Base-by-base conservation (phyloP, 495 filamentous ascomycete genomes). In the Lepraria neglecta region DNA sequence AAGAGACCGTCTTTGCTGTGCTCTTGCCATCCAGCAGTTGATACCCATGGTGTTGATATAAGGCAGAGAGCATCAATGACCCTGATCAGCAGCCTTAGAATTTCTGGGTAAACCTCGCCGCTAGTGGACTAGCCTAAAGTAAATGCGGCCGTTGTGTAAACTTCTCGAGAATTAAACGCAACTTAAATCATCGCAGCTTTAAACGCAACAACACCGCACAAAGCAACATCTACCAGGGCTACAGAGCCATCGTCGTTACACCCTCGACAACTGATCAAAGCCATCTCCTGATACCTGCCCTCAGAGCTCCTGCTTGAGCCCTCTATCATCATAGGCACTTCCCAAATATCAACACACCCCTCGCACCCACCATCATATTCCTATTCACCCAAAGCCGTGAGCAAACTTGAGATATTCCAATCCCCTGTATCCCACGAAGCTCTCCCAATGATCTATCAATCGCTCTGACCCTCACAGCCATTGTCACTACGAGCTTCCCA, bases 101-200 rank as follows among this genome's bases (percentile, higher is more conserved):
- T n/a, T n/a, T 35, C 17, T 4, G 17, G 35, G 51, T 15, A 54
- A 35, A 54, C 51, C 30, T 54, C 35, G 33, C 35, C 51, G 51
- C 51, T 54, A 54, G 51, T 54, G 51, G n/a, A 33, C 9, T 54
- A 54, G 51, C 31, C 9, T 30, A 30, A 33, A 54, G 31, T 12
- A 35, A 54, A 54, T 15, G n/a, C 35, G 51, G 51, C 51, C 51
- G 51, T 54, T 33, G 51, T 54, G 51, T 54, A 6, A 38, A 35
- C 9, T 12, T 11, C 28, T 31, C 48, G 48, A 52, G 48, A 31
- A 31, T 31, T 19, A 10, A 46, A 46, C 44, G n/a, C 19, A 17
- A n/a, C 24, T 24, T n/a, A 46, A 45, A 54, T 7, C 51, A 35
- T 28, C 51, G 21, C 30, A 21, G 31, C 51, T 54, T 28, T 28